Conservation (phyloP, 2,329 filamentous ascomycete genomes). For the Alternaria novae-zelandiae region DNA sequence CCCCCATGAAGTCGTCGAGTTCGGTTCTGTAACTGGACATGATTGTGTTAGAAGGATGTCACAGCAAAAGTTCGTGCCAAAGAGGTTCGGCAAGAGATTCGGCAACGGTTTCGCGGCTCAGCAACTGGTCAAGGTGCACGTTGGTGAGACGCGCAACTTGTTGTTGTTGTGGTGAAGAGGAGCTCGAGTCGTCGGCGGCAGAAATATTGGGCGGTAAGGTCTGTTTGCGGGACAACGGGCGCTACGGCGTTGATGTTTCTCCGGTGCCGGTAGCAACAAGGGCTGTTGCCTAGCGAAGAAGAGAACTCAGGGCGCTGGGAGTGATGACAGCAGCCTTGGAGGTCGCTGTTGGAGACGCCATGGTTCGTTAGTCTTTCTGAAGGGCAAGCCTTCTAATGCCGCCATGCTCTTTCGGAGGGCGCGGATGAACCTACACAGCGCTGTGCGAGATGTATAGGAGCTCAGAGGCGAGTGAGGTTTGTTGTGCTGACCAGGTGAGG, state of each 20-base stretch:
- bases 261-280: slow-evolving; percentile 10
- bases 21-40: neutral
- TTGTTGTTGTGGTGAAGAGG: slow-evolving; percentile 12
- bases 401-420: slow-evolving; percentile 35
- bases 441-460: slow-evolving; percentile 28
- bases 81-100: neutral
- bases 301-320: slow-evolving; percentile 11
- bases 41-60: neutral
- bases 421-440: slow-evolving; percentile 40
- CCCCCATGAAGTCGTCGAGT: slow-evolving; percentile 21
- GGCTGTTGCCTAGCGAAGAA: neutral
- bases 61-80: neutral
- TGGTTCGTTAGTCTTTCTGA: slow-evolving; percentile 39
- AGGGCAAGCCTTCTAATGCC: slow-evolving; percentile 36
- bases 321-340: slow-evolving; percentile 17
- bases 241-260: slow-evolving; percentile 14
- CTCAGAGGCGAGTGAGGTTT: slow-evolving; percentile 8
- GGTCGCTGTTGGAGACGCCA: slow-evolving; percentile 29
- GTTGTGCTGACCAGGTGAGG: slow-evolving; percentile 8
- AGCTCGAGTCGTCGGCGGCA: slow-evolving; percentile 21
- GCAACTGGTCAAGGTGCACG: neutral
- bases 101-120: neutral
- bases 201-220: slow-evolving; percentile 32
- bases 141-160: slow-evolving; percentile 6
- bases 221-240: slow-evolving; percentile 12